Evolutionary conservation across 768 basidiomycete genomes (phyloP).

Genomic region (Pleurotus platypus): DNA sequence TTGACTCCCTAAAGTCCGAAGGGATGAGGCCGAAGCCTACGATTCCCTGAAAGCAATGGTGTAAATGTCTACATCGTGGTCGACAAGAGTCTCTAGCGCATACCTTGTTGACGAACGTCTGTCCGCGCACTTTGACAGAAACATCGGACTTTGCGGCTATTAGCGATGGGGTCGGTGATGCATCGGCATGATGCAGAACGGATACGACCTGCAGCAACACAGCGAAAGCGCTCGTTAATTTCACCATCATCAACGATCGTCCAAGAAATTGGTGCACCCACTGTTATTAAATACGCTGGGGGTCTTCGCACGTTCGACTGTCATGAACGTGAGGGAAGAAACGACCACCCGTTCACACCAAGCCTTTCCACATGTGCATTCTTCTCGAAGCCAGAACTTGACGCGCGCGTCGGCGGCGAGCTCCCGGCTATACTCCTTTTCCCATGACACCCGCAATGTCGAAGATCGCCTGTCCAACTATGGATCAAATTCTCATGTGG

Average conservation of each 20-base stretch:
- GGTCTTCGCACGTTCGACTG: conserved; percentile 5
- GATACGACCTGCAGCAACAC: background rate
- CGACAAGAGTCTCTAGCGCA: background rate
- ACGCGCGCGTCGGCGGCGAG: too few species aligned
- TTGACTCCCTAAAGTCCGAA: conserved; percentile 51
- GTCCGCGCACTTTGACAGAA: conserved; percentile 31
- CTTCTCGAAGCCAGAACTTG: too few species aligned
- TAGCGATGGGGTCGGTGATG: background rate
- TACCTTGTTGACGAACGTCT: conserved; percentile 43
- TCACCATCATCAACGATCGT: background rate
- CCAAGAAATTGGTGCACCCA: background rate
- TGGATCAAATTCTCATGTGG: too few species aligned
- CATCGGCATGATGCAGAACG: background rate
- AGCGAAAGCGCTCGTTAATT: background rate
- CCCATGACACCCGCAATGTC: too few species aligned
- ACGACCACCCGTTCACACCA: too few species aligned
- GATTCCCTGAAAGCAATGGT: conserved; percentile 34
- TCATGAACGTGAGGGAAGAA: background rate
- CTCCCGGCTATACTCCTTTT: too few species aligned
- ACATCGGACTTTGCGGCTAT: conserved; percentile 9
- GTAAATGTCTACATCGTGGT: background rate
- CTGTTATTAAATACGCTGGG: background rate
- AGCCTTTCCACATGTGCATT: too few species aligned
- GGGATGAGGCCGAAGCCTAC: conserved; percentile 64
- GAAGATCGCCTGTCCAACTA: too few species aligned